These are phyloP conservation scores for Aspergillus saccharolyticus DNA, from an alignment of 495 filamentous ascomycete species.

Conservation along the genomic window DNA sequence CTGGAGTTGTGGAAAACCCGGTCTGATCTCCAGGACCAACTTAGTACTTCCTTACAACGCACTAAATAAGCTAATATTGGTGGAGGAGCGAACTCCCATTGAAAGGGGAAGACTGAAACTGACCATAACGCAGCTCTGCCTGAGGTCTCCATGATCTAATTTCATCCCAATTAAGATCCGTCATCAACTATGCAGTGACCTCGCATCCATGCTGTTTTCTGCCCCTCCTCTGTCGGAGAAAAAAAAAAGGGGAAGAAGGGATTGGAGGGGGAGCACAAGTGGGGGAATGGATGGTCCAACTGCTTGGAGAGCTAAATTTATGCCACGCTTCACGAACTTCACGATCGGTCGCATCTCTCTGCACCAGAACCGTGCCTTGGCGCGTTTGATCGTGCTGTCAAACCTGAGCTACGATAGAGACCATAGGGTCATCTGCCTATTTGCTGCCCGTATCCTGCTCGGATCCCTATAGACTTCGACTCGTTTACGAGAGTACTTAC, in stretches of 20 bases:
- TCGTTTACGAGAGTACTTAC: not conserved
- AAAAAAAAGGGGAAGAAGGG: slow-evolving; percentile 6
- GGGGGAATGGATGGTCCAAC: not conserved
- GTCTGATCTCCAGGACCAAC: slow-evolving; percentile 6
- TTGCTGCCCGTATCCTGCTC: not conserved
- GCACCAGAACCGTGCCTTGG: slow-evolving; percentile 3
- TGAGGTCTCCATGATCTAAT: slow-evolving; percentile 6
- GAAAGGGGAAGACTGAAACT: not conserved
- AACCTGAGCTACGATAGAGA: not conserved
- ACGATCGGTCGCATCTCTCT: slow-evolving; percentile 8
- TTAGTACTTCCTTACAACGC: not conserved
- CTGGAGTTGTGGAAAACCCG: slow-evolving; percentile 3
- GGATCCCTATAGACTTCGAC: not conserved
- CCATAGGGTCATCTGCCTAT: not conserved
- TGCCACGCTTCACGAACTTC: not conserved
- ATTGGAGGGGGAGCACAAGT: not conserved
- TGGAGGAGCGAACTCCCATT: slow-evolving; percentile 9
- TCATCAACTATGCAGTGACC: too few relatives aligned
- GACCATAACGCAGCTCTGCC: slow-evolving; percentile 3
- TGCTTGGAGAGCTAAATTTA: slow-evolving; percentile 9
- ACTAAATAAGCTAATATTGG: not conserved
- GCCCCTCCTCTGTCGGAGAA: slow-evolving; percentile 5
- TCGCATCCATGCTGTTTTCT: not conserved
- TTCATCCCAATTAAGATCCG: slow-evolving; percentile 14
- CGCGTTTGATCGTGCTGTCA: not conserved